These are phyloP conservation scores for Leccinum olivaceopallidum DNA, from an alignment of 768 basidiomycete genomes.

Conservation along the genomic window DNA sequence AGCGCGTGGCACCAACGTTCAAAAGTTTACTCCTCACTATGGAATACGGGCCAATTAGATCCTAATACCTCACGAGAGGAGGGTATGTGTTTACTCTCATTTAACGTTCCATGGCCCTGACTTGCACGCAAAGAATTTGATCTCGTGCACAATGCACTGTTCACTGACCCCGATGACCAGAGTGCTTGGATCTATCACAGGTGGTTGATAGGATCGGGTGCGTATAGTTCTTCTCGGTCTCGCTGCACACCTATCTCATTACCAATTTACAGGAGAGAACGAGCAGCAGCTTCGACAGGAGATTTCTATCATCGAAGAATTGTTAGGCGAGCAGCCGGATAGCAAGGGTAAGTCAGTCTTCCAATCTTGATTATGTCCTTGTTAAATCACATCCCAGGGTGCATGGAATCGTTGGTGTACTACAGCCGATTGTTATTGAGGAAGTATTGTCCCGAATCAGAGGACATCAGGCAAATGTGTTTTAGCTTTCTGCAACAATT, in stretches of 20 bases:
- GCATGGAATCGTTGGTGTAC: slow-evolving; percentile 87
- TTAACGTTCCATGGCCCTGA: not conserved
- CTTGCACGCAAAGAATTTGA: slow-evolving; percentile 70
- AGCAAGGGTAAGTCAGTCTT: slow-evolving; percentile 72
- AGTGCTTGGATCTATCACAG: slow-evolving; percentile 98
- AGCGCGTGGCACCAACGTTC: slow-evolving; percentile 99
- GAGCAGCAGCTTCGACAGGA: slow-evolving; percentile 65
- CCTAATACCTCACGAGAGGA: slow-evolving; percentile 59
- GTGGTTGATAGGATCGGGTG: slow-evolving; percentile 89
- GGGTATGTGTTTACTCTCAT: slow-evolving; percentile 45
- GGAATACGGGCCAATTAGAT: slow-evolving; percentile 58
- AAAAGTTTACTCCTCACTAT: slow-evolving; percentile 69
- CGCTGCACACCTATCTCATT: slow-evolving; percentile 5
- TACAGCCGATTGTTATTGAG: slow-evolving; percentile 71
- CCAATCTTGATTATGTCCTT: not conserved
- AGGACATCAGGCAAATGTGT: slow-evolving; percentile 46
- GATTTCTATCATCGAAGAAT: slow-evolving; percentile 75
- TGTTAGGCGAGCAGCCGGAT: slow-evolving; percentile 87
- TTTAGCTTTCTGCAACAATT: slow-evolving; percentile 55
- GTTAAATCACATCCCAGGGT: slow-evolving; percentile 57
- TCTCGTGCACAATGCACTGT: slow-evolving; percentile 89
- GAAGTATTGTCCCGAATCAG: slow-evolving; percentile 42
- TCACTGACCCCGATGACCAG: slow-evolving; percentile 95
- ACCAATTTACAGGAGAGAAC: slow-evolving; percentile 52
- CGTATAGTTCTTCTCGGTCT: slow-evolving; percentile 14